Percentiles rank a stretch among this genome's conserved stretches.
These are phyloP conservation scores for Cavenderia fasciculata DNA, from an alignment of 78 protist genomes.

Conservation along the genomic window DNA sequence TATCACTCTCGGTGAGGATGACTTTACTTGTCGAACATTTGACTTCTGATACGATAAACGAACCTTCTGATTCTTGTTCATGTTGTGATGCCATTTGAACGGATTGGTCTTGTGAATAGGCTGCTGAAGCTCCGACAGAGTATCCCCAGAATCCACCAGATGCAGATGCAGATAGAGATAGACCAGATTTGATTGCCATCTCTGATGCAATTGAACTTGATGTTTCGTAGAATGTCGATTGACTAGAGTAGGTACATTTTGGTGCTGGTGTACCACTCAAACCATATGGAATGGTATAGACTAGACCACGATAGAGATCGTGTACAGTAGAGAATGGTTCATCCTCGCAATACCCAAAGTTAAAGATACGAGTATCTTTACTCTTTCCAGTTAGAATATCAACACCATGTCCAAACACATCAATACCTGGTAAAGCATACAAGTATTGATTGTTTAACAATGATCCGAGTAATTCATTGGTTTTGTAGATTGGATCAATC, in stretches of 20 bases:
- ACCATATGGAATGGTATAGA: neutral
- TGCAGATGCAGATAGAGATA: neutral
- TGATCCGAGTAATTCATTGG: no score
- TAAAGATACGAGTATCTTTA: neutral
- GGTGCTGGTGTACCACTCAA: neutral
- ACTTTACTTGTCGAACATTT: no score
- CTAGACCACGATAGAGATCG: neutral
- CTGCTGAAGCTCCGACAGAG: neutral
- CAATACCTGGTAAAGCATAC: neutral
- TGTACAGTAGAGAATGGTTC: neutral
- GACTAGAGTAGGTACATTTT: neutral
- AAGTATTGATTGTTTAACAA: constrained; percentile 1
- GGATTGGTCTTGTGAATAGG: neutral
- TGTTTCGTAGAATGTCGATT: neutral
- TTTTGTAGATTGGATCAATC: no score
- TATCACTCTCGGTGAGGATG: neutral
- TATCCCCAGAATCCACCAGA: neutral
- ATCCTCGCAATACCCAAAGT: neutral
- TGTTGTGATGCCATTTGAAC: neutral
- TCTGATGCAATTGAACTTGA: neutral
- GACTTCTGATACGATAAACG: neutral
- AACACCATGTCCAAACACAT: neutral
- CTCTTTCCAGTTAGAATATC: neutral
- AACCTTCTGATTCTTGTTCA: neutral
- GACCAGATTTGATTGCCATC: no score